phyloP scores from a whole-genome alignment of 139 green algal species.

The Parachlorella kessleri region DNA sequence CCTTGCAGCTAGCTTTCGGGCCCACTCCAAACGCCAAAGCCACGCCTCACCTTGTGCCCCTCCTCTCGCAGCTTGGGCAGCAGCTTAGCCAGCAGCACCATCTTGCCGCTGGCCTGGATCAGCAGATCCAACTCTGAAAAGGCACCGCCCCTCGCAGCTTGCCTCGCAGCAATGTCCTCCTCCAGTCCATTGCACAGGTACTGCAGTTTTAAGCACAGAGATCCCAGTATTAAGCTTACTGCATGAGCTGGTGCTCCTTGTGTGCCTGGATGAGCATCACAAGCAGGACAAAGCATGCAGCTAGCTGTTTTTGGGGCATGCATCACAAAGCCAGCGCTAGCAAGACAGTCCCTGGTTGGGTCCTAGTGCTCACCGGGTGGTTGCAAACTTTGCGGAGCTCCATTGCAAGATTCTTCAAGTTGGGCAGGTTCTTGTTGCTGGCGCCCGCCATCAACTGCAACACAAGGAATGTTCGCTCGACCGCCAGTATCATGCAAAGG shows the following conservation, averaged over 20 bases:
- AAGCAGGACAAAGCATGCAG: no score
- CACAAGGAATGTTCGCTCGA: no score
- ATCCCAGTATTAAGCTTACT: no score
- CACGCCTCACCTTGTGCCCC: slow-evolving; percentile 64
- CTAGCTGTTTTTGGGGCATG: no score
- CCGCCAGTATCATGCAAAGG: no score
- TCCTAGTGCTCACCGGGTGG: slow-evolving; percentile 8
- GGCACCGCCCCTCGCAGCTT: slow-evolving; percentile 6
- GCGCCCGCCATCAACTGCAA: slow-evolving; percentile 63
- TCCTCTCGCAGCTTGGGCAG: slow-evolving; percentile 81
- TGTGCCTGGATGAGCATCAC: no score
- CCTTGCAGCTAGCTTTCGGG: not conserved
- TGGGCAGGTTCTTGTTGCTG: slow-evolving; percentile 66
- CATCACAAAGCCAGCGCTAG: no score
- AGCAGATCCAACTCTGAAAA: slow-evolving; percentile 61
- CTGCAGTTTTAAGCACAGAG: slow-evolving; percentile 37
- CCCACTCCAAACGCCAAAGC: not conserved
- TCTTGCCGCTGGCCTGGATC: slow-evolving; percentile 77
- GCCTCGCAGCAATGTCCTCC: slow-evolving; percentile 65
- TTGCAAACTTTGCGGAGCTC: slow-evolving; percentile 89
- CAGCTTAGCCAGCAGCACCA: slow-evolving; percentile 84
- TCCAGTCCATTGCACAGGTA: slow-evolving; percentile 90
- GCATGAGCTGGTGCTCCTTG: no score
- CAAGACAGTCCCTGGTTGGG: no score
- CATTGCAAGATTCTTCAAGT: slow-evolving; percentile 92